phyloP scores from a whole-genome alignment of 164 flowering plant species.

The Stephania cephalantha region DNA sequence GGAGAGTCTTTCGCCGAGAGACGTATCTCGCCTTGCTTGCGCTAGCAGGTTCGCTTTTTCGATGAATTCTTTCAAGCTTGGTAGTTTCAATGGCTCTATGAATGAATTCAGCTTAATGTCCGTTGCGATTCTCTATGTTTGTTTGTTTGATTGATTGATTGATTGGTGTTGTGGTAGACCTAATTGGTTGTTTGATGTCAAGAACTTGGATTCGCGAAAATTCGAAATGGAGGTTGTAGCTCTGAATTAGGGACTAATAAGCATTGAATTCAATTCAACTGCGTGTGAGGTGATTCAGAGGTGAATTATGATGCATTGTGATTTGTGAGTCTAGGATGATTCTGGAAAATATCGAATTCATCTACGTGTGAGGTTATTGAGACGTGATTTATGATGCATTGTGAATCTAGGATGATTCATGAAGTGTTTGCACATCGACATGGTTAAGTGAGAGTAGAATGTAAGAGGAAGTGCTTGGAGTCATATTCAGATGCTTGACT shows the following conservation, averaged over 20 bases:
- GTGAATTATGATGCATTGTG: background rate
- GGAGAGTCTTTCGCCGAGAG: slow-evolving; percentile 48
- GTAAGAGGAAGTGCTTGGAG: too few species aligned
- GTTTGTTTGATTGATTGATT: background rate
- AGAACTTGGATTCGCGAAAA: background rate
- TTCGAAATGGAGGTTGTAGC: background rate
- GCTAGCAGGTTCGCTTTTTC: slow-evolving; percentile 67
- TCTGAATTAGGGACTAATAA: background rate
- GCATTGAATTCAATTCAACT: background rate
- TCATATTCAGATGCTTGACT: too few species aligned
- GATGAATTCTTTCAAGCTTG: background rate
- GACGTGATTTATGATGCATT: too few species aligned
- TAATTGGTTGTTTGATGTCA: background rate
- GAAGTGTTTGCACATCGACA: too few species aligned
- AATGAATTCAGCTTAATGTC: background rate
- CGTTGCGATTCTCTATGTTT: background rate
- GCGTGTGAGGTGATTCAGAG: background rate
- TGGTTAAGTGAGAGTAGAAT: too few species aligned
- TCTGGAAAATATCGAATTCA: too few species aligned
- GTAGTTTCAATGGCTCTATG: background rate
- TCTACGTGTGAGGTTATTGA: too few species aligned
- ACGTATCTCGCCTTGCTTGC: slow-evolving; percentile 75
- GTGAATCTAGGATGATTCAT: too few species aligned
- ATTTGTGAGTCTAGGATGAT: background rate
- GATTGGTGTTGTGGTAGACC: background rate